phyloP scores from a whole-genome alignment of 768 basidiomycete species.

The Russula abietina region DNA sequence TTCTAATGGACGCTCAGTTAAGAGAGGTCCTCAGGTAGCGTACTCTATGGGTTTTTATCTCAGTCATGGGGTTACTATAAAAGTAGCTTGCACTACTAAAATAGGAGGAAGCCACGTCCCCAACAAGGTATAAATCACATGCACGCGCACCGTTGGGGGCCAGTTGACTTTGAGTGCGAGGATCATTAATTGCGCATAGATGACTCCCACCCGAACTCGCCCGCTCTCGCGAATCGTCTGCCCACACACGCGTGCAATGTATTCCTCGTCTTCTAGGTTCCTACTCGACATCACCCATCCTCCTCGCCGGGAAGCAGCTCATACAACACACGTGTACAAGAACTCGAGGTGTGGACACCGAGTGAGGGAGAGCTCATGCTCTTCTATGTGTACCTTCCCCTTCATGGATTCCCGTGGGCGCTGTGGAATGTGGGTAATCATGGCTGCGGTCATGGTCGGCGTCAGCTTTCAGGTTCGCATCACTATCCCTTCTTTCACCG shows the following conservation, averaged over 20 bases:
- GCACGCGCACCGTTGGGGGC: too few relatives aligned
- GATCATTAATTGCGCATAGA: too few relatives aligned
- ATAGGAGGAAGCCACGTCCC: too few relatives aligned
- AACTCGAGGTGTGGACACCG: constrained; percentile 74
- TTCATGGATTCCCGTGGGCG: constrained; percentile 68
- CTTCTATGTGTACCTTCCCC: constrained; percentile 74
- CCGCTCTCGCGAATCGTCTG: constrained; percentile 32
- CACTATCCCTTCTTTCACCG: not conserved
- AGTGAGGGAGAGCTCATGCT: constrained; percentile 63
- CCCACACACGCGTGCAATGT: constrained; percentile 40
- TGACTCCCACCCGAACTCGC: too few relatives aligned
- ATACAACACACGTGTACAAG: constrained; percentile 48
- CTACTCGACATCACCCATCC: constrained; percentile 40
- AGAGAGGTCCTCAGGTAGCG: too few relatives aligned
- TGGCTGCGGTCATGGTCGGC: constrained; percentile 59
- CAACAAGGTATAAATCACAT: too few relatives aligned
- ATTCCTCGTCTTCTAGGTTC: constrained; percentile 55
- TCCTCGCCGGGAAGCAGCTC: constrained; percentile 20
- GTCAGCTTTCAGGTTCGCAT: constrained; percentile 58
- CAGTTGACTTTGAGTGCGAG: too few relatives aligned
- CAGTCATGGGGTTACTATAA: too few relatives aligned
- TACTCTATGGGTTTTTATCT: too few relatives aligned
- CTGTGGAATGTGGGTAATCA: constrained; percentile 62
- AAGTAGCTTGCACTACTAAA: too few relatives aligned
- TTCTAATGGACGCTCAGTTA: too few relatives aligned